These are phyloP conservation scores for Domatiomyces catenatus DNA, from an alignment of 2,329 filamentous ascomycete genomes.

Conservation along the genomic window DNA sequence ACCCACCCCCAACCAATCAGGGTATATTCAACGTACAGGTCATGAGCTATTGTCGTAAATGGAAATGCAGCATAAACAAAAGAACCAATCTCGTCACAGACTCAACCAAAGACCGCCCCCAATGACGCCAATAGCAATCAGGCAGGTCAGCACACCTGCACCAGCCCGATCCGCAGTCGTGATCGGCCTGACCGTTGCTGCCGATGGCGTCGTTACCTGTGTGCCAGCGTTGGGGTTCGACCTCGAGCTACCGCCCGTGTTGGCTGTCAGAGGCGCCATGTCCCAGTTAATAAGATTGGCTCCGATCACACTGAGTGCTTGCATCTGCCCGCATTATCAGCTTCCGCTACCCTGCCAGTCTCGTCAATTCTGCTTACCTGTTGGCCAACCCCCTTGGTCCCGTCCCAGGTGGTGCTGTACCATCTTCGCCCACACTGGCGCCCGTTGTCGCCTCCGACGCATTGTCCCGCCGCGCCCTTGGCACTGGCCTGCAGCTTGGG, in stretches of 20 bases:
- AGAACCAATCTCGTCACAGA: conserved; percentile 6
- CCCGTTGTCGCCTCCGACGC: conserved; percentile 43
- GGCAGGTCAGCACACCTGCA: conserved; percentile 25
- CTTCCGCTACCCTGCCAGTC: not conserved
- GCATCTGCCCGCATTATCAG: conserved; percentile 32
- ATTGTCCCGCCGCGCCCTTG: conserved; percentile 44
- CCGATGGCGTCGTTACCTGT: conserved; percentile 3
- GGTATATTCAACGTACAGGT: not conserved
- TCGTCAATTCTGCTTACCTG: conserved; percentile 26
- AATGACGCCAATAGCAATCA: conserved; percentile 19
- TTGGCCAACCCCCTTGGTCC: conserved; percentile 47
- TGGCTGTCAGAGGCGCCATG: conserved; percentile 35
- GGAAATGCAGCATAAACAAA: conserved; percentile 2
- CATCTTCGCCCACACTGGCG: conserved; percentile 52
- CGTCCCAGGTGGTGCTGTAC: conserved; percentile 39
- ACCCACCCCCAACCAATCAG: too few relatives aligned
- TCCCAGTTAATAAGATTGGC: conserved; percentile 40
- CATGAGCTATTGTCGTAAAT: not conserved
- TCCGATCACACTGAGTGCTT: conserved; percentile 47
- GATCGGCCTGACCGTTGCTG: conserved; percentile 9
- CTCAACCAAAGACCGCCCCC: conserved; percentile 22
- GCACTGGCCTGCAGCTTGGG: conserved; percentile 45
- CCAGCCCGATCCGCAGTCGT: conserved; percentile 25
- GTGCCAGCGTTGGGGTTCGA: conserved; percentile 25
- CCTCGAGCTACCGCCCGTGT: conserved; percentile 41